A percentile compares a stretch with the other conserved stretches of the same genome.
These are phyloP conservation scores for Fusarium euwallaceae DNA, from an alignment of 2,329 filamentous ascomycete species.

Conservation along the genomic window DNA sequence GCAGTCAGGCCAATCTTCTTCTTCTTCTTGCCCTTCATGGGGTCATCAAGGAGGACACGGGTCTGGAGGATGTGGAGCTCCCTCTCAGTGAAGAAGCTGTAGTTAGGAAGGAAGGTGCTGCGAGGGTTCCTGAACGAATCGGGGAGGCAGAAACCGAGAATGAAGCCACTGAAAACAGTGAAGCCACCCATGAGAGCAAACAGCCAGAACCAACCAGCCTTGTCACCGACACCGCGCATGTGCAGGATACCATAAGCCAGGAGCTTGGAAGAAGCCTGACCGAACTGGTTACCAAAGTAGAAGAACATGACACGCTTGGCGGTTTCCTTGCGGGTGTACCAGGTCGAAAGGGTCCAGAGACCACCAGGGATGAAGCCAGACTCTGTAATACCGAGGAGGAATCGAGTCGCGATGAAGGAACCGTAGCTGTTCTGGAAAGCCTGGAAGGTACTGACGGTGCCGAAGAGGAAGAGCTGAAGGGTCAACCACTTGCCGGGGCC, in stretches of 20 bases:
- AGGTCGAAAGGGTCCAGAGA: slow-evolving; percentile 65
- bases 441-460: slow-evolving; percentile 67
- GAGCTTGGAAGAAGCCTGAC: slow-evolving; percentile 54
- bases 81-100: slow-evolving; percentile 53
- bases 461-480: slow-evolving; percentile 66
- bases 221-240: slow-evolving; percentile 61
- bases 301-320: slow-evolving; percentile 67
- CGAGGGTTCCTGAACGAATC: slow-evolving; percentile 60
- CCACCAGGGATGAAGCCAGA: slow-evolving; percentile 68
- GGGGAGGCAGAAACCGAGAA: slow-evolving; percentile 59
- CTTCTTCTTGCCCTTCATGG: slow-evolving; percentile 63
- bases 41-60: slow-evolving; percentile 58
- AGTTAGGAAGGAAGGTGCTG: slow-evolving; percentile 56
- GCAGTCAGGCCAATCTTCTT: slow-evolving; percentile 58
- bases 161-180: slow-evolving; percentile 59
- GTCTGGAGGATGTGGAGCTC: slow-evolving; percentile 58
- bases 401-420: slow-evolving; percentile 62
- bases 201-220: slow-evolving; percentile 70
- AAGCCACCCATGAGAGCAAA: slow-evolving; percentile 67
- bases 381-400: slow-evolving; percentile 66
- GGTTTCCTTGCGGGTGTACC: slow-evolving; percentile 67
- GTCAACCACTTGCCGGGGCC: slow-evolving; percentile 66
- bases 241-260: slow-evolving; percentile 63
- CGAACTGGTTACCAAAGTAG: slow-evolving; percentile 68
- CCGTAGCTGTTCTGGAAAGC: slow-evolving; percentile 63